Conservation (phyloP, 1,139 yeast species). For the Saccharomyces pastorianus region DNA sequence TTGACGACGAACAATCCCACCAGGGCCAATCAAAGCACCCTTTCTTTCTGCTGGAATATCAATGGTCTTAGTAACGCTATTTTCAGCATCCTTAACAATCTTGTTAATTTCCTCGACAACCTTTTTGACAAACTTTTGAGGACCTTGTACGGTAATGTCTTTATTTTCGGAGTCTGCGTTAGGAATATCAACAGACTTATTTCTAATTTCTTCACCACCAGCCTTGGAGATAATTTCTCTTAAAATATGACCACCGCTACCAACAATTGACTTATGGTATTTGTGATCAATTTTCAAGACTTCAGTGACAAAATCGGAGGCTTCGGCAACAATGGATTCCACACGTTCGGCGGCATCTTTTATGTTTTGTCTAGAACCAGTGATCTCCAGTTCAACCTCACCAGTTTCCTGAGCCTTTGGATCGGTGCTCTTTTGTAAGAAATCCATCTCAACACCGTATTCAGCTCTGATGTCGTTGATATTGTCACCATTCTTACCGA, state of each 20-base stretch:
- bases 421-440: constrained; percentile 41
- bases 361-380: constrained; percentile 77
- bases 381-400: constrained; percentile 54
- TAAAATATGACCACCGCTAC: constrained; percentile 70
- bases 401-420: constrained; percentile 36
- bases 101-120: constrained; percentile 57
- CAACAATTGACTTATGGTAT: constrained; percentile 73
- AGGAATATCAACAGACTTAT: constrained; percentile 66
- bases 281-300: constrained; percentile 62
- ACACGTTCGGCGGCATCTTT: constrained; percentile 64
- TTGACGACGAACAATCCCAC: constrained; percentile 66
- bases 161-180: constrained; percentile 57
- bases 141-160: constrained; percentile 64
- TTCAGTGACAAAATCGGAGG: constrained; percentile 56
- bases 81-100: constrained; percentile 60
- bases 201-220: constrained; percentile 54
- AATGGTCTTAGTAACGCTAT: constrained; percentile 47
- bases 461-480: constrained; percentile 79
- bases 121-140: constrained; percentile 62
- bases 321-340: constrained; percentile 54
- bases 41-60: constrained; percentile 70
- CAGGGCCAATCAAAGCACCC: constrained; percentile 71
- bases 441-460: constrained; percentile 67
- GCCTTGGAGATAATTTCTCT: constrained; percentile 71
- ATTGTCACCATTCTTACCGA: constrained; percentile 82